Percentiles rank a stretch among this genome's conserved stretches.
phyloP scores from a whole-genome alignment of 176 grass and related monocot species.

The Themeda triandra region DNA sequence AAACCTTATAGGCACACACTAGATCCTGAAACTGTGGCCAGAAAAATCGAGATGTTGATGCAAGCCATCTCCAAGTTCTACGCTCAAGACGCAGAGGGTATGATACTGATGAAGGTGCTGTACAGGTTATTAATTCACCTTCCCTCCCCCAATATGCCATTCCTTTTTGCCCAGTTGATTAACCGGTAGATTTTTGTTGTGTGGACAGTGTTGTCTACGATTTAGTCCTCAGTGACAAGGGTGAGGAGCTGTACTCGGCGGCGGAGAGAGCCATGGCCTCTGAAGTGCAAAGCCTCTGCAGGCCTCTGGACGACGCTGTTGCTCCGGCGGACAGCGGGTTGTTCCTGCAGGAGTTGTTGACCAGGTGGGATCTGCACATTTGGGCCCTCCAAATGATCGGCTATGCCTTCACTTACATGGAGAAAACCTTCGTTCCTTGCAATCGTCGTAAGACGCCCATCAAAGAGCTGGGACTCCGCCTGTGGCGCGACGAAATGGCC shows the following conservation, averaged over 20 bases:
- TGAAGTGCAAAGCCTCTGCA: slow-evolving; percentile 14
- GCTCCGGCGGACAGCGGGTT: neutral
- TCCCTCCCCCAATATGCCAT: neutral
- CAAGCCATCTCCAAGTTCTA: neutral
- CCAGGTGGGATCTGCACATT: slow-evolving; percentile 22
- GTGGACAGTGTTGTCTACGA: accelerated
- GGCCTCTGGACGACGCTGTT: neutral
- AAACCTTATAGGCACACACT: no score
- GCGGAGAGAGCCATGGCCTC: neutral
- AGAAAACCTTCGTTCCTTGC: neutral
- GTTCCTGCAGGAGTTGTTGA: slow-evolving; percentile 29
- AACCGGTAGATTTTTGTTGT: neutral
- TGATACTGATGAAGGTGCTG: no score
- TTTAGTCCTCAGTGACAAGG: neutral
- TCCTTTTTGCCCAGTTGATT: neutral
- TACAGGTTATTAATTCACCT: no score
- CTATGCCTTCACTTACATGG: slow-evolving; percentile 11
- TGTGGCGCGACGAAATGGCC: slow-evolving; percentile 13
- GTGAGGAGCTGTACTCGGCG: slow-evolving; percentile 13
- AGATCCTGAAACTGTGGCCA: neutral
- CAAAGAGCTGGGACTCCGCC: neutral
- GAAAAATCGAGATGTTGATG: neutral
- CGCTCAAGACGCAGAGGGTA: neutral
- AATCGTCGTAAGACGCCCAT: neutral
- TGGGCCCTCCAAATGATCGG: neutral